A percentile compares a stretch with the other conserved stretches of the same genome.
phyloP scores from a whole-genome alignment of 148 eudicot genomes.

The Vaccinium corymbosum region DNA sequence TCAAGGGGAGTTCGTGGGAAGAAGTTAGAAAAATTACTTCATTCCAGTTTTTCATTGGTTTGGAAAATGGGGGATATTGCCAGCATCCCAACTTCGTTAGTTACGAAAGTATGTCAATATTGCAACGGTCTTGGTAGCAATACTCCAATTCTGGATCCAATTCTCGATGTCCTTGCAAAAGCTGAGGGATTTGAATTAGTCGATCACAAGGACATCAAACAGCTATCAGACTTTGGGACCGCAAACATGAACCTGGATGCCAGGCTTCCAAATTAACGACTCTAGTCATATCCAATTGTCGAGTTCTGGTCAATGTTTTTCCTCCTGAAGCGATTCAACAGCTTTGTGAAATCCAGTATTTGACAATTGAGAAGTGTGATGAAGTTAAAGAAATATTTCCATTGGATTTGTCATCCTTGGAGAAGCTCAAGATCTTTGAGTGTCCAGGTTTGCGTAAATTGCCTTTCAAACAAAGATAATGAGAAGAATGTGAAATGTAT shows the following conservation, averaged over 20 bases:
- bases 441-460: background rate
- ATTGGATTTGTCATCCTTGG: conserved; percentile 2
- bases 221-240: no score
- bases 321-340: background rate
- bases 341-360: background rate
- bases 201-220: no score
- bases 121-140: background rate
- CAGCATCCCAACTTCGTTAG: no score
- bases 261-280: background rate
- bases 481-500: no score
- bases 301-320: background rate
- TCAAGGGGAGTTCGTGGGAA: background rate
- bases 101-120: background rate
- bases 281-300: background rate
- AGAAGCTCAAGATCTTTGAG: background rate
- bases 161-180: background rate
- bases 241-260: background rate
- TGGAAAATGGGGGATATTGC: no score
- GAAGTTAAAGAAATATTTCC: background rate
- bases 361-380: background rate
- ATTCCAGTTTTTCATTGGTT: background rate
- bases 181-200: background rate
- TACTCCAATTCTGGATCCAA: background rate
- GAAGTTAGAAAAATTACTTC: no score
- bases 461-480: no score